Conservation (phyloP, 2,329 filamentous ascomycete genomes). For the Aspergillus neoniger region DNA sequence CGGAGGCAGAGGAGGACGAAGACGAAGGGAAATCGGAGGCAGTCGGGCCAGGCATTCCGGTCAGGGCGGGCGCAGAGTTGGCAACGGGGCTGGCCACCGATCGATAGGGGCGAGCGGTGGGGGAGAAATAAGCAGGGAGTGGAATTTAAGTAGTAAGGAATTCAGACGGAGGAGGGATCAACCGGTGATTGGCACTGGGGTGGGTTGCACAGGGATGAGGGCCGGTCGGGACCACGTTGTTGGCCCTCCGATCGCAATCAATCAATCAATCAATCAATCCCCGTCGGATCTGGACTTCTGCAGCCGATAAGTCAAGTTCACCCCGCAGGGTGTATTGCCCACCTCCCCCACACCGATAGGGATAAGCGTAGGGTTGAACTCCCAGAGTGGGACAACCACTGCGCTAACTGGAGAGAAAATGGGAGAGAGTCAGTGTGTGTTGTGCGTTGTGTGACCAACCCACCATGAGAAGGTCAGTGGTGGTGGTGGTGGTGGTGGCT, state of each 20-base stretch:
- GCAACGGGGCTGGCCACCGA: slow-evolving; percentile 12
- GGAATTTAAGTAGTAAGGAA: slow-evolving; percentile 5
- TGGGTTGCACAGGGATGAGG: not conserved
- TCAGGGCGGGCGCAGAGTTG: slow-evolving; percentile 4
- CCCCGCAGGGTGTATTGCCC: slow-evolving; percentile 22
- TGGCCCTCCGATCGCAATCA: slow-evolving; percentile 17
- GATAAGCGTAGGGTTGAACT: not conserved
- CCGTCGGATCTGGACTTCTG: slow-evolving; percentile 21
- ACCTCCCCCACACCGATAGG: slow-evolving; percentile 20
- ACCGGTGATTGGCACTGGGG: slow-evolving; percentile 18
- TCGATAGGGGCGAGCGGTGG: slow-evolving; percentile 7
- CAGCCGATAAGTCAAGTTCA: slow-evolving; percentile 16
- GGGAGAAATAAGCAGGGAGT: slow-evolving; percentile 2
- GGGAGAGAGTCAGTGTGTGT: not conserved
- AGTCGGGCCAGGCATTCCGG: slow-evolving; percentile 20
- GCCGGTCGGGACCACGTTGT: slow-evolving; percentile 23
- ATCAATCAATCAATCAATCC: no score
- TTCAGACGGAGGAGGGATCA: not conserved
- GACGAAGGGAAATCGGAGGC: slow-evolving; percentile 16
- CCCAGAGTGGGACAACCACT: not conserved
- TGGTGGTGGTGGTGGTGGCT: no score
- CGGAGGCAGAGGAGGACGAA: slow-evolving; percentile 11
- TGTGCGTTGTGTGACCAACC: not conserved
- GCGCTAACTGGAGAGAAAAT: not conserved
- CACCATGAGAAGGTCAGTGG: no score